Evolutionary conservation across 441 rosid genomes (phyloP).

Genomic region (Populus trichocarpa): DNA sequence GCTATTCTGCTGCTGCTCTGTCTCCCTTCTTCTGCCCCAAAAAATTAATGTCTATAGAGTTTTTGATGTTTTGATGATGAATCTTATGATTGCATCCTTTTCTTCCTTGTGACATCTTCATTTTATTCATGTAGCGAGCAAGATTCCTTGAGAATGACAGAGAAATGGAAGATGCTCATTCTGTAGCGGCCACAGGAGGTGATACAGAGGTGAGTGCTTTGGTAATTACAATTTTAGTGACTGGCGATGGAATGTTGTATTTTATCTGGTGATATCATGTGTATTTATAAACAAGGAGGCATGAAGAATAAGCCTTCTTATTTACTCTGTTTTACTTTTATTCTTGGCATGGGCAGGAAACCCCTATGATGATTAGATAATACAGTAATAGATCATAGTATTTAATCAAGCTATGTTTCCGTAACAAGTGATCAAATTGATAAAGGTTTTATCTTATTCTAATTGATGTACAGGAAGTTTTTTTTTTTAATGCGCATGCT

Average conservation of each 20-base stretch:
- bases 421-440: too few species aligned
- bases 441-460: neutral
- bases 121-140: conserved; percentile 51
- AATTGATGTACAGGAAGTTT: neutral
- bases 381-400: too few species aligned
- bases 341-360: neutral
- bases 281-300: too few species aligned
- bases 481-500: neutral
- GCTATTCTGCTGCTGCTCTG: neutral
- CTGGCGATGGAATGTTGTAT: neutral
- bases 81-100: neutral
- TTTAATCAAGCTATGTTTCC: too few species aligned
- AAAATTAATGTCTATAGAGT: neutral
- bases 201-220: conserved; percentile 57
- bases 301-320: too few species aligned
- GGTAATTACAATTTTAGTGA: neutral
- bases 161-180: conserved; percentile 86
- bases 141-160: conserved; percentile 69
- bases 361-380: too few species aligned
- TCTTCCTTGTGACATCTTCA: conserved; percentile 5
- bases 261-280: neutral
- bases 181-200: conserved; percentile 83
- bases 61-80: neutral
- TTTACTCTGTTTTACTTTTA: neutral
- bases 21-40: neutral